Evolutionary conservation across 2,329 filamentous ascomycete genomes (phyloP).

Genomic region (Fusarium sp.): DNA sequence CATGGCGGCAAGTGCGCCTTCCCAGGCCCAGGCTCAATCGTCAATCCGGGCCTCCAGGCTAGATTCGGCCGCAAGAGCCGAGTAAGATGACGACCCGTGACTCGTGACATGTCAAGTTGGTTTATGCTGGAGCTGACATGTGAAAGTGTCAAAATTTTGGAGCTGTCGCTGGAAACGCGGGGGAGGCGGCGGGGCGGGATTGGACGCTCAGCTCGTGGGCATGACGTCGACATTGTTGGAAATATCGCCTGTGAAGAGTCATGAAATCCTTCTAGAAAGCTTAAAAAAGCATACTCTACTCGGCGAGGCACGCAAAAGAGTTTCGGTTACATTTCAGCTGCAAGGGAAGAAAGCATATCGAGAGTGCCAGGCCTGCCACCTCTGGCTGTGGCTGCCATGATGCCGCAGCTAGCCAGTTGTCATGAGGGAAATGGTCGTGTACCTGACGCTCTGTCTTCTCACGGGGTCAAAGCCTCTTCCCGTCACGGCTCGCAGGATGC

Average conservation of each 20-base stretch:
- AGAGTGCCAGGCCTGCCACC: conserved; percentile 7
- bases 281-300: not conserved
- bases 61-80: conserved; percentile 41
- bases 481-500: conserved; percentile 8
- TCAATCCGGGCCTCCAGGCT: conserved; percentile 25
- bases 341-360: not conserved
- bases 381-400: not conserved
- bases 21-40: conserved; percentile 14
- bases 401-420: not conserved
- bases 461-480: conserved; percentile 25
- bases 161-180: conserved; percentile 33
- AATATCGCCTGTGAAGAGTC: not conserved
- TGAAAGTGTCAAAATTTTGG: conserved; percentile 45
- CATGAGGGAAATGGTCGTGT: not conserved
- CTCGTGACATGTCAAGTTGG: conserved; percentile 38
- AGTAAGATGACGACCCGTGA: conserved; percentile 43
- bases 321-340: not conserved
- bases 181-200: conserved; percentile 23
- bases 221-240: conserved; percentile 34
- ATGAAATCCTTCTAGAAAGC: conserved; percentile 9
- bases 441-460: conserved; percentile 7
- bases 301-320: no score
- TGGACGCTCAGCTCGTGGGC: not conserved
- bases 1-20: not conserved
- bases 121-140: conserved; percentile 40